Percentiles rank a stretch among this genome's conserved stretches.
phyloP scores from a whole-genome alignment of 306 rosid genomes.

The Dicorynia guianensis region DNA sequence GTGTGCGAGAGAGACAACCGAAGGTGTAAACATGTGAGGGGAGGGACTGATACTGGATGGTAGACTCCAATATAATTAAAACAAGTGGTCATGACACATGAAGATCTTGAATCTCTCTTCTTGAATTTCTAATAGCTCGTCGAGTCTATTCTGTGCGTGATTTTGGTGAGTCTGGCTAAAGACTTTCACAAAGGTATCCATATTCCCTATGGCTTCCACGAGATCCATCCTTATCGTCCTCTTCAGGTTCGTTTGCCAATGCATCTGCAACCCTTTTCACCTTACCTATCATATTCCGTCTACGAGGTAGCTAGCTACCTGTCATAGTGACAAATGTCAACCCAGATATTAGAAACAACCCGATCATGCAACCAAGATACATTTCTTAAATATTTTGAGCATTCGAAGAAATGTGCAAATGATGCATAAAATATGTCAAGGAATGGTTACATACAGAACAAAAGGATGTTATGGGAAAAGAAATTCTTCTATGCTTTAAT shows the following conservation, averaged over 20 bases:
- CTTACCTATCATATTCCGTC: constrained; percentile 70
- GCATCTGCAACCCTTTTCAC: constrained; percentile 78
- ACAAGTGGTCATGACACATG: constrained; percentile 60
- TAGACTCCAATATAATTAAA: neutral
- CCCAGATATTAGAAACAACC: constrained; percentile 13
- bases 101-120: constrained; percentile 89
- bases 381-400: neutral
- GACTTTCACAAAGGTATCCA: constrained; percentile 62
- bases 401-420: neutral
- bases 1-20: no score
- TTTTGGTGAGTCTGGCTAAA: constrained; percentile 81
- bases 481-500: neutral
- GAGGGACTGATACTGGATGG: neutral
- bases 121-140: constrained; percentile 65
- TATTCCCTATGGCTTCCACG: constrained; percentile 58
- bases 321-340: constrained; percentile 32
- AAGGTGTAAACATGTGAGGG: no score
- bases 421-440: neutral
- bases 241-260: constrained; percentile 77
- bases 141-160: constrained; percentile 71
- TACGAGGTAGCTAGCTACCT: constrained; percentile 77
- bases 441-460: neutral
- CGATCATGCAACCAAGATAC: constrained; percentile 16
- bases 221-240: constrained; percentile 92
- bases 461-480: neutral